Conservation (phyloP, 805 yeast species). For the Nakazawaea ernobii region DNA sequence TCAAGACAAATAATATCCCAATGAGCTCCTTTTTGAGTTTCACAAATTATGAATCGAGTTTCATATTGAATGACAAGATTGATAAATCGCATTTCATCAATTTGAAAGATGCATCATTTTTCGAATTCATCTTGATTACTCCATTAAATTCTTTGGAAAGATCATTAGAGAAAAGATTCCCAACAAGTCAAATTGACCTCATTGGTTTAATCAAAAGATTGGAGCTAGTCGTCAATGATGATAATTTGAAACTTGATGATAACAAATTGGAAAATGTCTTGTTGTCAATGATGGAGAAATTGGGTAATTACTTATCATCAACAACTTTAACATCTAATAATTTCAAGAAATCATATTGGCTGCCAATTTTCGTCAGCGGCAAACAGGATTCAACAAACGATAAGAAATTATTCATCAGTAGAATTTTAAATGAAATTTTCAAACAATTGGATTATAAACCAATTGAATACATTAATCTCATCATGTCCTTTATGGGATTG, state of each 20-base stretch:
- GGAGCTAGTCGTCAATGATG: slow-evolving; percentile 22
- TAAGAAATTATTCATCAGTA: slow-evolving; percentile 23
- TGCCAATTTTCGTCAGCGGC: slow-evolving; percentile 14
- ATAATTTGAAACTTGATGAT: slow-evolving; percentile 15
- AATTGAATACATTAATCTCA: slow-evolving; percentile 3
- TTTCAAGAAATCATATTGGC: slow-evolving; percentile 23
- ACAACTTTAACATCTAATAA: neutral
- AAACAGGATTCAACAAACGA: slow-evolving; percentile 12
- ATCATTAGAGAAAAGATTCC: slow-evolving; percentile 28
- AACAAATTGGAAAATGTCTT: slow-evolving; percentile 20
- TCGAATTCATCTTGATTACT: slow-evolving; percentile 28
- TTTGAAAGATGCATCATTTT: slow-evolving; percentile 22
- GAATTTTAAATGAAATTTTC: slow-evolving; percentile 30
- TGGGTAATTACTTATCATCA: slow-evolving; percentile 33
- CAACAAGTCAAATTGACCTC: slow-evolving; percentile 42
- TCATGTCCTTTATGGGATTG: slow-evolving; percentile 6
- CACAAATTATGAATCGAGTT: slow-evolving; percentile 6
- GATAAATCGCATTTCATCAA: slow-evolving; percentile 1
- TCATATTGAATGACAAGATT: slow-evolving; percentile 1
- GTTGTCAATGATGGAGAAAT: slow-evolving; percentile 33
- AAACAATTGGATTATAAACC: slow-evolving; percentile 21
- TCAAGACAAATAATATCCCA: slow-evolving; percentile 7
- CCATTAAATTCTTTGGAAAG: slow-evolving; percentile 23
- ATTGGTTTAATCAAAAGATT: slow-evolving; percentile 39
- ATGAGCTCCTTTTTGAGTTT: slow-evolving; percentile 3